Base-by-base conservation (phyloP, 345 rosid species). In the Streptanthus diversifolius region DNA sequence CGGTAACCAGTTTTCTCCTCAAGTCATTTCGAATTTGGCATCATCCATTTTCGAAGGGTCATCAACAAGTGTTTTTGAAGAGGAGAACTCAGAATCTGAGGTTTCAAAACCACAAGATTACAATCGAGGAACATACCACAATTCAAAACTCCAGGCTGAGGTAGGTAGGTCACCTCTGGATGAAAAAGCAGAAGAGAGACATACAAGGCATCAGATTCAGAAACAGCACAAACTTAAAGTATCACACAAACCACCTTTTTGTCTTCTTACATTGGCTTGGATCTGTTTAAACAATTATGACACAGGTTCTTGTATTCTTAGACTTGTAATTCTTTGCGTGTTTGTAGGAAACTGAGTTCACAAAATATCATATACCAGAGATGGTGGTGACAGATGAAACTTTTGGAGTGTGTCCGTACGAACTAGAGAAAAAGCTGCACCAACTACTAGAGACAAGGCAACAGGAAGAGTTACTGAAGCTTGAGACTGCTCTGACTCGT, bases 341-440 rank as follows among this genome's bases (percentile, higher is more conserved):
- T 70, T 36, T 56, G 33, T 56, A 70, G 76, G 66, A 48, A 12
- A 39, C 39, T 8, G 76, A 64, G 15, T 35, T 5, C 30, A 11
- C 32, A 3, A 59, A 59, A 39, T 45, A 33, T 37, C 66, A 55
- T 22, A 17, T 66, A 49, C 68, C 68, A 43, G 72, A 66, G 45
- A 49, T 54, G 71, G 54, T 54, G 71, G 54, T 71, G 30, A 39
- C 61, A 9, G 77, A 71, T 58, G 80, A 77, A 32, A 70, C 72
- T 30, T 37, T 57, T 4, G 89, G 95, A 52, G 85, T 90, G 52
- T 77, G 84, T 47, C 92, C 98, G 0, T 53, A 71, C 35, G 95
- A 86, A 81, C 83, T 89, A 11, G 88, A 84, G 70, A 85, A 82
- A 70, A 93, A 72, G 51, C 82, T 90, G 77, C 93, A 86, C 18